A percentile compares a stretch with the other conserved stretches of the same genome.
phyloP scores from a whole-genome alignment of 2,329 filamentous ascomycete species.

The Hymenoscyphus infarciens region DNA sequence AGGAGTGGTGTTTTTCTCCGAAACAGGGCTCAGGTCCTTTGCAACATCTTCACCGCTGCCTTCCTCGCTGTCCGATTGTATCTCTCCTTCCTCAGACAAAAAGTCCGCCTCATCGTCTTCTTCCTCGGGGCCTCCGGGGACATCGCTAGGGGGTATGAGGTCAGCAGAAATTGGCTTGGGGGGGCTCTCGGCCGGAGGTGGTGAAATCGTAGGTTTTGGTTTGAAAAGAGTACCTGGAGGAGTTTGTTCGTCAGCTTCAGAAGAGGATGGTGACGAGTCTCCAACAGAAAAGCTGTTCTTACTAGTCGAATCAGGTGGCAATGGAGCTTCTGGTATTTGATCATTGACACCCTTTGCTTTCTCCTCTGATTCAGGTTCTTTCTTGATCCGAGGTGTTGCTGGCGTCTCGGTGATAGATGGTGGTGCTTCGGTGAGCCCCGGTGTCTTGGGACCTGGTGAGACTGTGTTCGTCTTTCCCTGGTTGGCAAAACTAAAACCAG shows the following conservation, averaged over 20 bases:
- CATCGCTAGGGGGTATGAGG: conserved; percentile 28
- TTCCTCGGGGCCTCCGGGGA: conserved; percentile 34
- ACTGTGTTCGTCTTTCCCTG: conserved; percentile 10
- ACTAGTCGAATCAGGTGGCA: conserved; percentile 43
- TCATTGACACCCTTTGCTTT: conserved; percentile 18
- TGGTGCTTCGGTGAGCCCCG: conserved; percentile 10
- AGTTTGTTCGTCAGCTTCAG: conserved; percentile 39
- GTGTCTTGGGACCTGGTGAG: conserved; percentile 21
- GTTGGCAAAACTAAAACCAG: conserved; percentile 22
- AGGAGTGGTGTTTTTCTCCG: conserved; percentile 44
- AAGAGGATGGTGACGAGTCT: conserved; percentile 42
- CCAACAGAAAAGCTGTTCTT: conserved; percentile 35
- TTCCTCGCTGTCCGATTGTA: conserved; percentile 42
- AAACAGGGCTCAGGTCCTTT: conserved; percentile 57
- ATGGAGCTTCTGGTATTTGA: conserved; percentile 37
- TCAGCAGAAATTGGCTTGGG: conserved; percentile 24
- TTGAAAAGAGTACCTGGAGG: conserved; percentile 39
- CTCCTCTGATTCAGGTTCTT: conserved; percentile 24
- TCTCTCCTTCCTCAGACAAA: conserved; percentile 35
- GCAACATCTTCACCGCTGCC: conserved; percentile 57
- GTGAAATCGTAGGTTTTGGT: conserved; percentile 14
- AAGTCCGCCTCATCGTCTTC: conserved; percentile 33
- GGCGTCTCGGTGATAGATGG: conserved; percentile 18
- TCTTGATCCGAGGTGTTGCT: conserved; percentile 27
- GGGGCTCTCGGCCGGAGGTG: conserved; percentile 8